Evolutionary conservation across 23 red algal genomes (phyloP), one percentile per base, ranked within the genome.

Genomic region (Cyanidiococcus yangmingshanensis): DNA sequence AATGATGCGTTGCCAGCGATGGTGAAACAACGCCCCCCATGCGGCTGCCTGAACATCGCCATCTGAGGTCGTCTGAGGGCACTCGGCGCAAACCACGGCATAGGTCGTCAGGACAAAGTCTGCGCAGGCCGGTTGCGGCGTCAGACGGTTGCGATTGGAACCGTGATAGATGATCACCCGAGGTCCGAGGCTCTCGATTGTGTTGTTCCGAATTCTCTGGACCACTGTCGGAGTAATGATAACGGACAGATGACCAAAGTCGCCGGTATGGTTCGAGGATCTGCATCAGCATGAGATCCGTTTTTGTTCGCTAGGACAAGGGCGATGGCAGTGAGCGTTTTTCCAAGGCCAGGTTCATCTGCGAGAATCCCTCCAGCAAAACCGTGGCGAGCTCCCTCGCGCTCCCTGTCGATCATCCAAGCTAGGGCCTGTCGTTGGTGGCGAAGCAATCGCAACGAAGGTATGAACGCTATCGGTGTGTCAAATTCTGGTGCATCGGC

Each of bases 21-120:
- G 50, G 12, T 83, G 57, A 37, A 84, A 85, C 30, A 90, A 67
- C 15, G 87, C 75, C 26, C 87, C 81, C 58, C 41, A 37, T 39
- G 0, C 50, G 40, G 32, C 58, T 74, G 33, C 31, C 67, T 3
- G 54, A 25, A 27, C 57, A 51, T 33, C 59, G n/a, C 29, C 58
- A 24, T 77, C 82, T 74, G 58, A 76, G 37, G 58, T 58, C 18
- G 12, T 7, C 25, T 79, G 63, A 31, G 87, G 79, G 75, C 58
- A 82, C 58, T 91, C 89, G 1, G 31, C 75, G 25, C 39, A 45
- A 0, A 90, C 26, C 37, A 77, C 83, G 0, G 80, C 38, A 58
- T 95, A 95, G 0, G 90, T 90, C 33, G 90, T 95, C 0, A 95
- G 40, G 17, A 90, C 86, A 63, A 95, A 63, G 75, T 95, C 90